A percentile compares a stretch with the other conserved stretches of the same genome.
Evolutionary conservation across 768 basidiomycete species (phyloP).

Genomic region (Trametes villosa): DNA sequence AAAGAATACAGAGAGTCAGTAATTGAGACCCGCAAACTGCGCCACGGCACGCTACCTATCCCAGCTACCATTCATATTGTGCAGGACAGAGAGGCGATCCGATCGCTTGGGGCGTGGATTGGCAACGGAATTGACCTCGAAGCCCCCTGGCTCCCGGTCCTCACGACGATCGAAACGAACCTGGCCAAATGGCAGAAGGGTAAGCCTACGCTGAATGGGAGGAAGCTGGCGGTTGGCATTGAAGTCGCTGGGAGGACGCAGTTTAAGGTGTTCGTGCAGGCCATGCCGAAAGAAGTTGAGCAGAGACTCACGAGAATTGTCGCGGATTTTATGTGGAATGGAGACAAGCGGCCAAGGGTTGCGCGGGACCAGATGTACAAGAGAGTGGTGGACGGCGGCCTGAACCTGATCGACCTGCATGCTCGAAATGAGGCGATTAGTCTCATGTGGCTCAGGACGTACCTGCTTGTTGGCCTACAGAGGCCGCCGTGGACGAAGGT

Average conservation of each 20-base stretch:
- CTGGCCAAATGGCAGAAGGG: neutral
- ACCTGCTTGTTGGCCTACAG: neutral
- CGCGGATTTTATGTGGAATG: neutral
- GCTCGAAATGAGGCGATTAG: conserved; percentile 21
- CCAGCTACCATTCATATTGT: neutral
- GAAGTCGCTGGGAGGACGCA: conserved; percentile 2
- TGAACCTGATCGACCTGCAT: neutral
- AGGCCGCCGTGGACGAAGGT: conserved; percentile 21
- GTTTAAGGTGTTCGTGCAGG: conserved; percentile 21
- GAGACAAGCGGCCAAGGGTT: neutral
- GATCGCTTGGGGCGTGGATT: conserved; percentile 23
- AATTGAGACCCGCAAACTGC: neutral
- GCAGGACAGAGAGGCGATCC: neutral
- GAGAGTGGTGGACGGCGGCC: neutral
- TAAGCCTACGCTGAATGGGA: neutral
- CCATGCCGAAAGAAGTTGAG: conserved; percentile 24
- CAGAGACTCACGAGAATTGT: neutral
- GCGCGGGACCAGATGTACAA: neutral
- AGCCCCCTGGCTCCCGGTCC: neutral
- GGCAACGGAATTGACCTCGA: conserved; percentile 14
- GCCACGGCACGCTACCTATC: too few relatives aligned
- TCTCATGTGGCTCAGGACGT: conserved; percentile 20
- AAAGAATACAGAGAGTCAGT: too few relatives aligned
- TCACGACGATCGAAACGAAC: neutral
- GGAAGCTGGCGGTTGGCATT: neutral